Conservation (phyloP, 2,329 filamentous ascomycete species). For the Berkeleyomyces rouxiae region DNA sequence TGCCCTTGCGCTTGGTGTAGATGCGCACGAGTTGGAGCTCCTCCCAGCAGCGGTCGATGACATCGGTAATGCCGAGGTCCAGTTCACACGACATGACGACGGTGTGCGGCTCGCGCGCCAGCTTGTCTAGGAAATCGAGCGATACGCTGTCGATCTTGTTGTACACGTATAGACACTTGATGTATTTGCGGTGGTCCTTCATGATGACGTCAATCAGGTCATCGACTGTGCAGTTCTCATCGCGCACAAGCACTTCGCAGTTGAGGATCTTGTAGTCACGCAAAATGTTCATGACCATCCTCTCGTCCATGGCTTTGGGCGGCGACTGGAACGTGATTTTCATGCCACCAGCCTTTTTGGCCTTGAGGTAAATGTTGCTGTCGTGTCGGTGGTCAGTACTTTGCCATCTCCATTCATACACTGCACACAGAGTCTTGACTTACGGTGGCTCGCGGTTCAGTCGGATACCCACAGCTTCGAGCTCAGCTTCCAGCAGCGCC, state of each 20-base stretch:
- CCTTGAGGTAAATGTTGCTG: slow-evolving; percentile 93
- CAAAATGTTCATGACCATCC: slow-evolving; percentile 95
- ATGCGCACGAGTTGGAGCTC: slow-evolving; percentile 79
- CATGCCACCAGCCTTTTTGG: slow-evolving; percentile 92
- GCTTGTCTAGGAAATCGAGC: slow-evolving; percentile 78
- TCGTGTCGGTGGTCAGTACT: not conserved
- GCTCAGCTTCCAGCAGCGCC: slow-evolving; percentile 71
- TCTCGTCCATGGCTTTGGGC: slow-evolving; percentile 85
- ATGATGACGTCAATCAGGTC: slow-evolving; percentile 99
- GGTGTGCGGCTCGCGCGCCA: slow-evolving; percentile 84
- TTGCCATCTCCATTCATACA: not conserved
- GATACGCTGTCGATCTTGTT: slow-evolving; percentile 98
- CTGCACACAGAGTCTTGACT: slow-evolving; percentile 20
- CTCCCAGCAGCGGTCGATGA: slow-evolving; percentile 88
- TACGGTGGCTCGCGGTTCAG: slow-evolving; percentile 83
- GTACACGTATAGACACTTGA: slow-evolving; percentile 89
- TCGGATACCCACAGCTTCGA: slow-evolving; percentile 89
- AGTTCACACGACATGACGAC: slow-evolving; percentile 96
- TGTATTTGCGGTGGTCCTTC: slow-evolving; percentile 97
- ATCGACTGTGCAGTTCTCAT: slow-evolving; percentile 90
- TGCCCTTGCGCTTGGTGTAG: slow-evolving; percentile 92
- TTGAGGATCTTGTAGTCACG: slow-evolving; percentile 98
- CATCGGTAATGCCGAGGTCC: slow-evolving; percentile 81
- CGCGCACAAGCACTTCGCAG: slow-evolving; percentile 85
- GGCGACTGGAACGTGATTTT: slow-evolving; percentile 91